phyloP scores from a whole-genome alignment of 1,284 basidiomycete genomes.

The Albatrellus sp. region DNA sequence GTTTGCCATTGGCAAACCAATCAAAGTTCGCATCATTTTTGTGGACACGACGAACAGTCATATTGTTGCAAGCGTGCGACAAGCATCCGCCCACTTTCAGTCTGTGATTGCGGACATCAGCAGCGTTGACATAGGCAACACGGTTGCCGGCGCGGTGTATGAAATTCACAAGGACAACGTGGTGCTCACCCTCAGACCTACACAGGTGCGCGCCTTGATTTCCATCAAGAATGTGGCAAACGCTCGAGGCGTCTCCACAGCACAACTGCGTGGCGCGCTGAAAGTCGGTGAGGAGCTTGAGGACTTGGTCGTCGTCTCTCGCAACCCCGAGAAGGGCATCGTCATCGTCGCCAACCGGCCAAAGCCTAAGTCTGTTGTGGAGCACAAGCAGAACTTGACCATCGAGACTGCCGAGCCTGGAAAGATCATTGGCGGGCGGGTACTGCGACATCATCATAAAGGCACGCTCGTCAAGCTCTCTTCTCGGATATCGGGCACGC shows the following conservation, averaged over 20 bases:
- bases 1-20: constrained; percentile 73
- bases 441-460: constrained; percentile 53
- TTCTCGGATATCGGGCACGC: constrained; percentile 53
- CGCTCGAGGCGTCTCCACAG: constrained; percentile 51
- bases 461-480: constrained; percentile 72
- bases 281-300: constrained; percentile 65
- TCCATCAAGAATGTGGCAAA: constrained; percentile 86
- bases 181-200: constrained; percentile 61
- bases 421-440: constrained; percentile 67
- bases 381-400: constrained; percentile 40
- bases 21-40: constrained; percentile 79
- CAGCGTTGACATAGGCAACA: constrained; percentile 65
- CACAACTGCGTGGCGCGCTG: constrained; percentile 60
- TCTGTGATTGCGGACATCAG: constrained; percentile 48
- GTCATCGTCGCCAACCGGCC: constrained; percentile 76
- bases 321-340: constrained; percentile 78
- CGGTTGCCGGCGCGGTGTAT: constrained; percentile 55
- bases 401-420: constrained; percentile 61
- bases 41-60: constrained; percentile 51
- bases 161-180: constrained; percentile 82
- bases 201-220: constrained; percentile 68
- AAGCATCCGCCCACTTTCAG: constrained; percentile 52
- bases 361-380: constrained; percentile 33
- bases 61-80: constrained; percentile 81
- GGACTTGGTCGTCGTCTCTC: constrained; percentile 81